These are phyloP conservation scores for Tuctoria greenei DNA, from an alignment of 176 grass and related monocot genomes.

Conservation along the genomic window DNA sequence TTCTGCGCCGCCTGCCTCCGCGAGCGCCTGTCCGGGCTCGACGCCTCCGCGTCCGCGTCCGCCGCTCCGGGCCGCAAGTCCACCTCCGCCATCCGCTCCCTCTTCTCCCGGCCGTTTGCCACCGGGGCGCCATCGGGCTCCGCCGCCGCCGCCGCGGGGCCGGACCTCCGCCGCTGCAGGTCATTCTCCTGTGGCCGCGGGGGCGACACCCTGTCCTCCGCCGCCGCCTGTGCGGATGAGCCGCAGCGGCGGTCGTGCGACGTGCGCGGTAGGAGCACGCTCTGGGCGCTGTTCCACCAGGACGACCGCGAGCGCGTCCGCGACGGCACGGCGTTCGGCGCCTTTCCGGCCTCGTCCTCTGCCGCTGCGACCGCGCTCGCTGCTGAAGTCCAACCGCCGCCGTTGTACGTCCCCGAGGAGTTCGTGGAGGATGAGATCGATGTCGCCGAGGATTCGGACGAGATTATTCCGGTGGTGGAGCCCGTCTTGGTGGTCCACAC, in stretches of 20 bases:
- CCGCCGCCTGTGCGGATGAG: conserved; percentile 18
- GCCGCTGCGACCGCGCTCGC: conserved; percentile 49
- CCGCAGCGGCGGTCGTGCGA: conserved; percentile 87
- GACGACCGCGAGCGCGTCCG: conserved; percentile 76
- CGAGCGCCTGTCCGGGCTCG: conserved; percentile 78
- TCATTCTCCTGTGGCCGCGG: conserved; percentile 76
- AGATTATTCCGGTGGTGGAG: conserved; percentile 43
- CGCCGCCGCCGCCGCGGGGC: neutral
- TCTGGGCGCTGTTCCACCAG: conserved; percentile 92
- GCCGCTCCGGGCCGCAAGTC: conserved; percentile 63
- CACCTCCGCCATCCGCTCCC: conserved; percentile 85
- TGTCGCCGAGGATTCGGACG: conserved; percentile 50
- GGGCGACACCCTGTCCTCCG: conserved; percentile 32
- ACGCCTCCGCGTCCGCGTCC: conserved; percentile 27
- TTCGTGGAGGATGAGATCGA: conserved; percentile 48
- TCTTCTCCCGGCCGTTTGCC: conserved; percentile 60
- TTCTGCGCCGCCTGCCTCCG: conserved; percentile 93
- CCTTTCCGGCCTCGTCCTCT: conserved; percentile 55
- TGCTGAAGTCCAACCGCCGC: conserved; percentile 27
- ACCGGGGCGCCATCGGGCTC: neutral
- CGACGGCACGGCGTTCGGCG: conserved; percentile 46
- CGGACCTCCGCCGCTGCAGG: conserved; percentile 74
- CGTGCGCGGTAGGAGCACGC: conserved; percentile 72
- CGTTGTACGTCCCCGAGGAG: conserved; percentile 31
- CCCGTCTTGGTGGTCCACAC: conserved; percentile 46